phyloP scores from a whole-genome alignment of 768 basidiomycete species.

The Pseudohyphozyma bogoriensis region DNA sequence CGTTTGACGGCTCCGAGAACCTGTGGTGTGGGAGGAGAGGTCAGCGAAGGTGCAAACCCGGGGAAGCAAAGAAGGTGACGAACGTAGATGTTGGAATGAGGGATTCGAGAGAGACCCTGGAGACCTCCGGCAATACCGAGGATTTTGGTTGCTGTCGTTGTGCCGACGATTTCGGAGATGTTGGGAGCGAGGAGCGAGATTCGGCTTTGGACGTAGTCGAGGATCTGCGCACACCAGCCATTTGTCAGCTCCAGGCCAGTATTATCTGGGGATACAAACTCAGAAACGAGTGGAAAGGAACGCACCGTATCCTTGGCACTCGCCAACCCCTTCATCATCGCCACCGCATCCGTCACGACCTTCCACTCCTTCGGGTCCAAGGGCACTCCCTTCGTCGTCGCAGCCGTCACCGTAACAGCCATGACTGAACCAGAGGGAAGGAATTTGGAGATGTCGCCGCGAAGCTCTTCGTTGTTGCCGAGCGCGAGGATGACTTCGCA shows the following conservation, averaged over 20 bases:
- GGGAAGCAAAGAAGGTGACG: conserved; percentile 34
- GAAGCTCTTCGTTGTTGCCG: conserved; percentile 54
- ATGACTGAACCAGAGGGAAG: conserved; percentile 84
- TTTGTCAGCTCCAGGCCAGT: conserved; percentile 1
- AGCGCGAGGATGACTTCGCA: conserved; percentile 80
- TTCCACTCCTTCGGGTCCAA: conserved; percentile 63
- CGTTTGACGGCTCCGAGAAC: conserved; percentile 89
- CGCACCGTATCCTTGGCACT: conserved; percentile 76
- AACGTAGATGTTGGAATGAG: conserved; percentile 88
- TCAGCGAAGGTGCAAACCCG: background rate
- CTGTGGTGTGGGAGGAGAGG: conserved; percentile 40
- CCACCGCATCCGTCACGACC: conserved; percentile 73
- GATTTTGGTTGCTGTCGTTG: conserved; percentile 94
- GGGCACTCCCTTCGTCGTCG: conserved; percentile 69
- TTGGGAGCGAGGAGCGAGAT: conserved; percentile 98
- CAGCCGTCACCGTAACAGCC: conserved; percentile 91
- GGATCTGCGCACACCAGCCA: conserved; percentile 53
- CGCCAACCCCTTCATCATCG: conserved; percentile 77
- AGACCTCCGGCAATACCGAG: conserved; percentile 95
- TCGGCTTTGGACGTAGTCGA: conserved; percentile 97
- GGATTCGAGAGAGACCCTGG: conserved; percentile 81
- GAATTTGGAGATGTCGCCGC: conserved; percentile 58
- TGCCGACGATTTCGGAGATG: conserved; percentile 95
- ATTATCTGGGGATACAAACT: background rate
- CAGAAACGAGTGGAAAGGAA: background rate